Conservation (phyloP, 208 protist species). For the Leishmania tropica region DNA sequence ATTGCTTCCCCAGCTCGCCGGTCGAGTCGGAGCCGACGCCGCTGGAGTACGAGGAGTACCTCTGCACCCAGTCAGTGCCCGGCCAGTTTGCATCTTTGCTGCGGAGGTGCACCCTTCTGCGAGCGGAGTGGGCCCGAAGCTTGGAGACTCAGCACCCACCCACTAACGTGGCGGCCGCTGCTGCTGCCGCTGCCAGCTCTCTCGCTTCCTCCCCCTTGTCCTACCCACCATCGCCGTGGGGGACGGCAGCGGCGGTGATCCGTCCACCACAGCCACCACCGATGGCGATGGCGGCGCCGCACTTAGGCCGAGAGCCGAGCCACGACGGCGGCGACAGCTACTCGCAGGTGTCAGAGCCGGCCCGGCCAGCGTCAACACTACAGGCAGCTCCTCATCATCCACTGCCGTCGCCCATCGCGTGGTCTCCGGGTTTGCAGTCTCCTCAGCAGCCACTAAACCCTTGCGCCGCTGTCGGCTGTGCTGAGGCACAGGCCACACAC, state of each 20-base stretch:
- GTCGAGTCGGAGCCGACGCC: constrained; percentile 11
- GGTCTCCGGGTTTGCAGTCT: not conserved
- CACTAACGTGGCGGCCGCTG: not conserved
- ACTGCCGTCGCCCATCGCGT: not conserved
- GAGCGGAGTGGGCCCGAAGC: constrained; percentile 46
- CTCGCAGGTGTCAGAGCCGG: not conserved
- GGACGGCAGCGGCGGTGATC: not conserved
- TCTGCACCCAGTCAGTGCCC: constrained; percentile 11
- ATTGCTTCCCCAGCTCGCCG: not conserved
- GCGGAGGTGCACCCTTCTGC: constrained; percentile 35
- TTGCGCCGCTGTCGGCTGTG: not conserved
- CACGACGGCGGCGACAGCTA: not conserved
- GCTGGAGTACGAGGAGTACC: constrained; percentile 40
- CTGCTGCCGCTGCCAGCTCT: not conserved
- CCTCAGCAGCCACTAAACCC: not conserved
- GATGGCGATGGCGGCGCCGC: not conserved
- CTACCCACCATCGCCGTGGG: not conserved
- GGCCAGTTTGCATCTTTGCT: constrained; percentile 30
- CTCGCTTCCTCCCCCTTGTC: constrained; percentile 1
- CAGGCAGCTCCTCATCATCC: not conserved
- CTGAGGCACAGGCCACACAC: not conserved
- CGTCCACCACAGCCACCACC: not conserved
- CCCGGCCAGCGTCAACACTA: not conserved
- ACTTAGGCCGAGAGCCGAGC: not conserved
- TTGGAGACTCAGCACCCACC: constrained; percentile 11